These are phyloP conservation scores for Fusarium stilboides DNA, from an alignment of 2,329 filamentous ascomycete genomes.

Conservation along the genomic window DNA sequence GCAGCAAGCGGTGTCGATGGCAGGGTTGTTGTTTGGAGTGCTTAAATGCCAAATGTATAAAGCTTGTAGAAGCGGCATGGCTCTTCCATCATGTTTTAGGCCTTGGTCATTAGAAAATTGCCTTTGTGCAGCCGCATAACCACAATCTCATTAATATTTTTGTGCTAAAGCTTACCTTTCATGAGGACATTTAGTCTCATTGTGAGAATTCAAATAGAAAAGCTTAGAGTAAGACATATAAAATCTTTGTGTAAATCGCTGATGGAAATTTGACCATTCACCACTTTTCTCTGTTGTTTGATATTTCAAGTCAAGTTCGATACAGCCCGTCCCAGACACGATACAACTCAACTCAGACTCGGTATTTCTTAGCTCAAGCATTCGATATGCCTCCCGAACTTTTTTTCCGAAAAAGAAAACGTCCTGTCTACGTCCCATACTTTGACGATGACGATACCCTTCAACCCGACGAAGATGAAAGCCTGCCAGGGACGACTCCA, in stretches of 20 bases:
- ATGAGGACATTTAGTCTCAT: no score
- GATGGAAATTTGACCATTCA: neutral
- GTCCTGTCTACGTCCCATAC: neutral
- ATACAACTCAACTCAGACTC: neutral
- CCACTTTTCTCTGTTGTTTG: neutral
- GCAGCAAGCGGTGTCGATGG: constrained; percentile 87
- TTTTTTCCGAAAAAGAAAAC: neutral
- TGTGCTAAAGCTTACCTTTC: no score
- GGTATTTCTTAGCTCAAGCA: neutral
- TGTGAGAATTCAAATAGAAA: no score
- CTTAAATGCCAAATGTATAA: constrained; percentile 59
- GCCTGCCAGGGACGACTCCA: neutral
- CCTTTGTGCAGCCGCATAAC: neutral
- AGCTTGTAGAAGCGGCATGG: constrained; percentile 7
- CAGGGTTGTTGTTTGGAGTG: constrained; percentile 83
- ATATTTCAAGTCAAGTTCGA: neutral
- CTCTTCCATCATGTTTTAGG: neutral
- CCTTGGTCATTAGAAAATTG: constrained; percentile 5
- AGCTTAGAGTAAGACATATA: neutral
- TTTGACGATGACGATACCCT: neutral
- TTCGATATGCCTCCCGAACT: neutral
- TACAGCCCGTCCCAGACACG: no score
- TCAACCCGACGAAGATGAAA: neutral
- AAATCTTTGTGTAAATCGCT: constrained; percentile 1
- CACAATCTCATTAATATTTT: no score